Conservation (phyloP, 345 rosid genomes). For the Combretum micranthum region DNA sequence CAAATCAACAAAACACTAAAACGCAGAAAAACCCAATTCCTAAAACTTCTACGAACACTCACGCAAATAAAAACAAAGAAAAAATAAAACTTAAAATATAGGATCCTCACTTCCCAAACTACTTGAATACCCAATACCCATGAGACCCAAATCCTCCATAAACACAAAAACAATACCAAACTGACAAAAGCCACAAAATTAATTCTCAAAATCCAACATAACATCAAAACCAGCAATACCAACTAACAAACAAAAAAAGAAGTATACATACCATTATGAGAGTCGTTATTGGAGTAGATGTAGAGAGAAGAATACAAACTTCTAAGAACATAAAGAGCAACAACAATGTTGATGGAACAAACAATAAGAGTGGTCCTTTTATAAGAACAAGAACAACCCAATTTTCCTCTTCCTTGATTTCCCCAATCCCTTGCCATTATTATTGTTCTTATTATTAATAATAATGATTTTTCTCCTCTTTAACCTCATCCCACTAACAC, state of each 20-base stretch:
- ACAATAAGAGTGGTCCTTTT: conserved; percentile 70
- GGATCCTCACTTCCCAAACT: too few species aligned
- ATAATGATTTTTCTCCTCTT: conserved; percentile 4
- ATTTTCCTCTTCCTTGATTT: conserved; percentile 34
- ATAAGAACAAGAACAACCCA: conserved; percentile 45
- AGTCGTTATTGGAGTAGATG: conserved; percentile 43
- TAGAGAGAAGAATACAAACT: conserved; percentile 77
- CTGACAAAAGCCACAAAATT: not conserved
- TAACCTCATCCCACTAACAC: conserved; percentile 47
- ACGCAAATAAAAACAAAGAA: not conserved
- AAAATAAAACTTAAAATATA: too few species aligned
- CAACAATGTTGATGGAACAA: conserved; percentile 82
- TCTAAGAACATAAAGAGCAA: conserved; percentile 87
- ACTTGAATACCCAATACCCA: not conserved
- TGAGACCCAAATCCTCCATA: not conserved
- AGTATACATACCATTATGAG: conserved; percentile 18
- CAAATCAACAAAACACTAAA: not conserved
- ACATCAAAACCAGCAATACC: too few species aligned
- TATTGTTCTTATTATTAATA: too few species aligned
- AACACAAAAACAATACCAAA: not conserved
- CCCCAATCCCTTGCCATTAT: conserved; percentile 55
- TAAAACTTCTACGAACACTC: not conserved
- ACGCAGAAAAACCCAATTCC: not conserved
- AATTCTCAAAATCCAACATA: too few species aligned
- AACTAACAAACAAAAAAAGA: too few species aligned